Evolutionary conservation across 352 stramenopile species (phyloP), one percentile per base, ranked within the genome.

Genomic region (Albugo laibachii): DNA sequence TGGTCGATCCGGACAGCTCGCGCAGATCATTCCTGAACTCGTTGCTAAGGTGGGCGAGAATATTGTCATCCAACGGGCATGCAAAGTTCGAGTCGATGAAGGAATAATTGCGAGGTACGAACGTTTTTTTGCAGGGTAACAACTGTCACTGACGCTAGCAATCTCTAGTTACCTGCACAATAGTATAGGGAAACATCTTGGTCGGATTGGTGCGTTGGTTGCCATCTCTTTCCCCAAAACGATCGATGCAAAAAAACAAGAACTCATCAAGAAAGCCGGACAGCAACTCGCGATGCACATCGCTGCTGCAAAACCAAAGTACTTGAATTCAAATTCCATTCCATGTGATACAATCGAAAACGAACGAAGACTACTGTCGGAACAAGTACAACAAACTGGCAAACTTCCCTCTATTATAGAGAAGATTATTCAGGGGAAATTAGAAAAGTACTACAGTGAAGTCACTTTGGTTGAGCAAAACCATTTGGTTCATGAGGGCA

Each of bases 251-350:
- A 69, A 78, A 44, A 64, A 79, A 57, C 50, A 46, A 21, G 50
- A 78, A 35, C 62, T 59, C 8, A 66, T 95, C 3, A 63, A 80
- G 49, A 66, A 80, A 36, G 62, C 86, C 5, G 92, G 85, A 24
- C 94, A 95, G 56, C 91, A 83, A 53, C 60, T 97, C 39, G 92
- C 89, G 16, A 97, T 97, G 92, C 92, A 97, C 62, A 77, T 97
- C 49, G 92, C 97, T 15, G 92, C 89, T 13, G 85, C 87, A 41
- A 92, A 89, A 55, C 89, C 89, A 41, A 63, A 65, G 14, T 97
- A 95, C 64, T 58, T 97, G 16, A 79, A 76, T 63, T 62, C 73
- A n/a, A 73, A 83, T n/a, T 58, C 55, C 18, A 80, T 97, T 31
- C 89, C 92, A 1, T 59, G 69, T 24, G 65, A 81, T 16, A 52